Percentiles rank a stretch among this genome's conserved stretches.
Conservation (phyloP, 768 basidiomycete genomes). For the Pulveroboletus sp. region DNA sequence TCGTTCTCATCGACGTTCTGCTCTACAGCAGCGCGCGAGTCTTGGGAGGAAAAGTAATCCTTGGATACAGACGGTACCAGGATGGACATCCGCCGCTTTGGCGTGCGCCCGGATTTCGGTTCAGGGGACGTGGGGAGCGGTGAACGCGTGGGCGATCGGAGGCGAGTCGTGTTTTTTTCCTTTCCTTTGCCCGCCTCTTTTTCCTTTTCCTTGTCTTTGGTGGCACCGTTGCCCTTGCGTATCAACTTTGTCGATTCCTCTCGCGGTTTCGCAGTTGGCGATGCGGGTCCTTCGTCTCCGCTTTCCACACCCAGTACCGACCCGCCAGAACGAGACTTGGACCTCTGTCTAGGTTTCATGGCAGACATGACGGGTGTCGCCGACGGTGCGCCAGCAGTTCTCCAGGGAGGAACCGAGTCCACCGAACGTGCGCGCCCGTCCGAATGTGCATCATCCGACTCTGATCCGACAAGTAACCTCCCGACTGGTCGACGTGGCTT, state of each 20-base stretch:
- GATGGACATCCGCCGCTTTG: slow-evolving; percentile 26
- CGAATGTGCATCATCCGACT: neutral
- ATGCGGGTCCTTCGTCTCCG: neutral
- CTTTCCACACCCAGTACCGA: neutral
- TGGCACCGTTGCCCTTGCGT: neutral
- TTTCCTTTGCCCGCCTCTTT: neutral
- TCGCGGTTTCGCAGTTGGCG: neutral
- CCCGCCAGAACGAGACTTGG: slow-evolving; percentile 6
- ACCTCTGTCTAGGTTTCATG: slow-evolving; percentile 25
- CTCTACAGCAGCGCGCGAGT: neutral
- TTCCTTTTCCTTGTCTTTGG: neutral
- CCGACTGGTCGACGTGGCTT: neutral
- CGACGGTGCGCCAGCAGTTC: neutral
- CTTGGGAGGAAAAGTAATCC: slow-evolving; percentile 21
- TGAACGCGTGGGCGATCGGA: slow-evolving; percentile 9
- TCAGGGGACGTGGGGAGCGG: slow-evolving; percentile 5
- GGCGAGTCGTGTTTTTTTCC: neutral
- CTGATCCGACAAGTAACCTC: neutral
- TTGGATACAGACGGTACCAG: slow-evolving; percentile 24
- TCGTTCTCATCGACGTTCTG: neutral
- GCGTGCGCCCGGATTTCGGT: slow-evolving; percentile 1
- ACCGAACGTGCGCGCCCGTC: neutral
- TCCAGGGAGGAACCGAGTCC: slow-evolving; percentile 13
- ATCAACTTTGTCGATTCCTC: neutral
- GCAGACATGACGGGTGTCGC: slow-evolving; percentile 24